Percentiles rank a stretch among this genome's conserved stretches.
Conservation (phyloP, 768 basidiomycete genomes). For the Ephemerocybe angulata region DNA sequence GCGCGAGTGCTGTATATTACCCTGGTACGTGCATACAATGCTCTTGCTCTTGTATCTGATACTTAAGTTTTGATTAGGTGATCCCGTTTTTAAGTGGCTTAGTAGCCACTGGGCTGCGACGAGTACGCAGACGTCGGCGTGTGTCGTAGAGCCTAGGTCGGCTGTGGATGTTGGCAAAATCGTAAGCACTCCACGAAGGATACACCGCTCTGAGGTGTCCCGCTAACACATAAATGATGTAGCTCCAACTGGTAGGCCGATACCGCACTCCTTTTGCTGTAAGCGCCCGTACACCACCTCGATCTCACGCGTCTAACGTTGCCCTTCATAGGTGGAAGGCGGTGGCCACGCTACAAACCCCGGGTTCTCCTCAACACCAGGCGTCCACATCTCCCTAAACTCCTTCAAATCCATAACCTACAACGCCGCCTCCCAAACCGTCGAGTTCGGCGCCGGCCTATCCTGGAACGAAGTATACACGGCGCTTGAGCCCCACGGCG, state of each 20-base stretch:
- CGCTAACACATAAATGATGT: background rate
- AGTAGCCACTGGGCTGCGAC: conserved; percentile 46
- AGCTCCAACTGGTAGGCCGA: conserved; percentile 45
- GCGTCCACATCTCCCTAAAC: conserved; percentile 56
- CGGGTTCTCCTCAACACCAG: conserved; percentile 56
- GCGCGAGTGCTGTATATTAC: background rate
- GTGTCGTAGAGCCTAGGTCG: conserved; percentile 54
- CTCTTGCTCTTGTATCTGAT: background rate
- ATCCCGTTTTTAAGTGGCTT: background rate
- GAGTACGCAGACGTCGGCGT: conserved; percentile 40
- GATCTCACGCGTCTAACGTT: conserved; percentile 16
- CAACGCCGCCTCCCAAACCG: conserved; percentile 35
- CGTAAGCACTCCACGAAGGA: no score
- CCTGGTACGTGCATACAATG: background rate
- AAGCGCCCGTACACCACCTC: conserved; percentile 27
- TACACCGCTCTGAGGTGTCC: no score
- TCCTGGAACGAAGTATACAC: conserved; percentile 65
- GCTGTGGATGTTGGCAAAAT: conserved; percentile 44
- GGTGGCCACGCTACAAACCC: conserved; percentile 56
- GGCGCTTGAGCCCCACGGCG: conserved; percentile 43
- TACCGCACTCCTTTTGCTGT: conserved; percentile 51
- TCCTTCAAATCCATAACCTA: conserved; percentile 45
- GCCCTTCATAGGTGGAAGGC: conserved; percentile 44
- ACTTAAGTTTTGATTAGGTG: background rate
- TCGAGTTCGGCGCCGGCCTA: conserved; percentile 40